Base-by-base conservation (phyloP, 495 filamentous ascomycete species). In the Cairneyella variabilis region DNA sequence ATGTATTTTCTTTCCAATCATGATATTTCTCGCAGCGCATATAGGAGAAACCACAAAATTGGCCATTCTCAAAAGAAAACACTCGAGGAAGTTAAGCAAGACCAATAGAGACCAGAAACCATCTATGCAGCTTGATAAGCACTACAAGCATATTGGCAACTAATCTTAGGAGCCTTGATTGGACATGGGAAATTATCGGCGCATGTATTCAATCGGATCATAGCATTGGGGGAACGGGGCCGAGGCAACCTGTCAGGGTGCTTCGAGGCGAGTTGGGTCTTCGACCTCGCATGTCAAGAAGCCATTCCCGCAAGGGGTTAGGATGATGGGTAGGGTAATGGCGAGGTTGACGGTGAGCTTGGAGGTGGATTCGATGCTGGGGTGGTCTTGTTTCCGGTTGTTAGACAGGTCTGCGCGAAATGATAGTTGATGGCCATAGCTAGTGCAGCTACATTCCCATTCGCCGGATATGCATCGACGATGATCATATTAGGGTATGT, bases 121-220 rank as follows among this genome's bases (percentile, higher is more conserved):
- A n/a, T n/a, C n/a, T n/a, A n/a, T n/a, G n/a, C n/a, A n/a, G n/a
- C n/a, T n/a, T n/a, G n/a, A n/a, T n/a, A n/a, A n/a, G n/a, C n/a
- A n/a, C n/a, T n/a, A n/a, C n/a, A n/a, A n/a, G n/a, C n/a, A n/a
- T n/a, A n/a, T n/a, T n/a, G n/a, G n/a, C n/a, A n/a, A n/a, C n/a
- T n/a, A n/a, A n/a, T n/a, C 23, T 18, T 22, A 7, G 50, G 44
- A 38, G 34, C 76, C 27, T 48, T 17, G 32, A 21, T 30, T 48
- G 5, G 7, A 20, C 12, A 21, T 26, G 9, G 11, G 21, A 17
- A 23, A 10, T 45, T 45, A 11, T 25, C 21, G 17, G 21, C 25
- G 16, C n/a, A 48, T 16, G 12, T 32, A 26, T 14, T n/a, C 22
- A 17, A 17, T 26, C 22, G 4, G 59, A 22, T 64, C 56, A 32